Conservation (phyloP, 192 early-diverging fungal species). For the Entophlyctis luteolus region DNA sequence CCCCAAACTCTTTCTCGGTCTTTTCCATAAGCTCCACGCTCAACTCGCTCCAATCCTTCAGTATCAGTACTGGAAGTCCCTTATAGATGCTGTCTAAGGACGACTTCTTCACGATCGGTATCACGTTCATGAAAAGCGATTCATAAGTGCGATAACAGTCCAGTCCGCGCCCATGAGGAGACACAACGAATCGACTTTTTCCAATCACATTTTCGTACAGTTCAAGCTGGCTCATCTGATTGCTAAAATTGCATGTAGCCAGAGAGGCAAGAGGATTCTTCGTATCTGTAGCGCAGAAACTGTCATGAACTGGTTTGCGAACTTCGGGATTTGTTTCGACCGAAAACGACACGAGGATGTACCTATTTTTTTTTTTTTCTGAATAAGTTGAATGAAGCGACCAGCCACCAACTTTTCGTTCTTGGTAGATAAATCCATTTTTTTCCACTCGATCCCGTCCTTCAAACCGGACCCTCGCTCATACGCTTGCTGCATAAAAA, state of each 20-base stretch:
- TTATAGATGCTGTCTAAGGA: constrained; percentile 7
- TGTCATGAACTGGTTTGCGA: constrained; percentile 1
- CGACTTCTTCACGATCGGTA: constrained; percentile 22
- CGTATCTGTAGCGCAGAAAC: constrained; percentile 1
- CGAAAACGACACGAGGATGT: constrained; percentile 2
- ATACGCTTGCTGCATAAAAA: not conserved
- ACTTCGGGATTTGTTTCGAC: not conserved
- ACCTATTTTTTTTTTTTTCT: too few relatives aligned
- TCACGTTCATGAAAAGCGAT: constrained; percentile 18
- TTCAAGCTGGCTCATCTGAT: not conserved
- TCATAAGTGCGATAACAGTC: constrained; percentile 32
- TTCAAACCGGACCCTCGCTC: not conserved
- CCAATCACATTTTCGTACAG: constrained; percentile 10
- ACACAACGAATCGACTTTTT: constrained; percentile 18
- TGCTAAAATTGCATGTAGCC: not conserved
- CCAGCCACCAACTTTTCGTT: not conserved
- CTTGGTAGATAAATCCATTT: not conserved
- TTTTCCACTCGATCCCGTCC: not conserved
- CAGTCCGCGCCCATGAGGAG: constrained; percentile 9
- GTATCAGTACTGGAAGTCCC: constrained; percentile 16
- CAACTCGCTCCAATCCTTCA: constrained; percentile 19
- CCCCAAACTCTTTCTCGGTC: constrained; percentile 12
- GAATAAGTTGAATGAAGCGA: too few relatives aligned
- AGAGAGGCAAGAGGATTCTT: too few relatives aligned
- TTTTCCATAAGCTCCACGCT: constrained; percentile 18